These are phyloP conservation scores for Geranium rotundifolium DNA, from an alignment of 345 rosid species.

Conservation along the genomic window DNA sequence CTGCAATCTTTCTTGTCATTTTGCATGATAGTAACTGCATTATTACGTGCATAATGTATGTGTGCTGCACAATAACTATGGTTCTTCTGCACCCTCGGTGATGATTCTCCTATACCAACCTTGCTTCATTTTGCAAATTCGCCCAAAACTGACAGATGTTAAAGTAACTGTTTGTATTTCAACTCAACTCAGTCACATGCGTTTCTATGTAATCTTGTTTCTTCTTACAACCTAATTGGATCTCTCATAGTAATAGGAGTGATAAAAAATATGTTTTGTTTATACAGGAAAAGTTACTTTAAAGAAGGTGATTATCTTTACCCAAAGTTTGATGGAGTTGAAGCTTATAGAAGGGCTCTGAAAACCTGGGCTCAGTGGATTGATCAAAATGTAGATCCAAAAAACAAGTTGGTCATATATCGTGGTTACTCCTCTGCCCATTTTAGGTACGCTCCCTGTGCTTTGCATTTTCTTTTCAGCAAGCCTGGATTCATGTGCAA, in stretches of 20 bases:
- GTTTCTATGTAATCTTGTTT: background rate
- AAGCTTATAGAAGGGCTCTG: conserved; percentile 77
- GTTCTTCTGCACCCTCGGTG: too few relatives aligned
- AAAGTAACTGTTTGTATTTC: too few relatives aligned
- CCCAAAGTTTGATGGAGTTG: conserved; percentile 67
- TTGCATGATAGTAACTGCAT: background rate
- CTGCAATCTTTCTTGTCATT: background rate
- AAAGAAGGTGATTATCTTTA: conserved; percentile 81
- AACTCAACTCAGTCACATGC: too few relatives aligned
- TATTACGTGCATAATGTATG: background rate
- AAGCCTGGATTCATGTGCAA: too few relatives aligned
- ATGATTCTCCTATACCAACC: too few relatives aligned
- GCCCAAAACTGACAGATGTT: too few relatives aligned
- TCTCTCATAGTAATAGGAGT: too few relatives aligned
- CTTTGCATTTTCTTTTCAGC: background rate
- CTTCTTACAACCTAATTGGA: too few relatives aligned
- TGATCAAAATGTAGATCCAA: conserved; percentile 38
- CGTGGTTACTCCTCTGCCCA: conserved; percentile 96
- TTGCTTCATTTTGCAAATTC: too few relatives aligned
- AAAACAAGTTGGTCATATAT: conserved; percentile 61
- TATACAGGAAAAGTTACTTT: conserved; percentile 76
- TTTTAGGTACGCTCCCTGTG: conserved; percentile 43
- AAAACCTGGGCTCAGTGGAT: conserved; percentile 91
- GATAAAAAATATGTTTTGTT: conserved; percentile 8
- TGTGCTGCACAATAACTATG: background rate